phyloP scores from a whole-genome alignment of 2,329 filamentous ascomycete genomes.

The Epichloe elymi region DNA sequence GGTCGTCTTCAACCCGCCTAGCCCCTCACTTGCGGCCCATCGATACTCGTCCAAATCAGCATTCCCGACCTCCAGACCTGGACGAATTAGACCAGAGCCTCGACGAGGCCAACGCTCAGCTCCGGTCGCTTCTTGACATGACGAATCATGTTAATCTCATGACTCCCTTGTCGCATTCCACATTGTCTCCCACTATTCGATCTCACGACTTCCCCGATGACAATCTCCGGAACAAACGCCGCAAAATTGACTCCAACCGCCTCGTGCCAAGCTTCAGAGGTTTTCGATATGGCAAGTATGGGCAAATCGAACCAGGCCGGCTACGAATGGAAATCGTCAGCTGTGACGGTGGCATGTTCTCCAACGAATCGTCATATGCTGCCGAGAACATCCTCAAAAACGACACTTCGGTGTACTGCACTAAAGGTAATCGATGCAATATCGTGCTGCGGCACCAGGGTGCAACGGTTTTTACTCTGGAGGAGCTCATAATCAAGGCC shows the following conservation, averaged over 20 bases:
- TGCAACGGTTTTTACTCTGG: slow-evolving; percentile 66
- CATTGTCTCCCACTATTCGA: slow-evolving; percentile 21
- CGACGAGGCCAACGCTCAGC: slow-evolving; percentile 30
- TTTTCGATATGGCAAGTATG: slow-evolving; percentile 74
- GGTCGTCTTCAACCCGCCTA: slow-evolving; percentile 13
- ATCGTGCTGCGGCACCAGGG: slow-evolving; percentile 73
- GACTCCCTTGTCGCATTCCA: slow-evolving; percentile 17
- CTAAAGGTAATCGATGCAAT: slow-evolving; percentile 76
- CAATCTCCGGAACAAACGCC: slow-evolving; percentile 47
- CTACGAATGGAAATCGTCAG: slow-evolving; percentile 79
- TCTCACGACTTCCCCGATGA: slow-evolving; percentile 30
- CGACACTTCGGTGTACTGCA: slow-evolving; percentile 80
- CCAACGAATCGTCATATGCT: slow-evolving; percentile 49
- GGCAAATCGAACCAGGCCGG: slow-evolving; percentile 71
- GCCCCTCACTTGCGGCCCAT: slow-evolving; percentile 13
- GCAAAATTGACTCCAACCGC: slow-evolving; percentile 56
- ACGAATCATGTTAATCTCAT: slow-evolving; percentile 18
- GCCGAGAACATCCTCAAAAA: slow-evolving; percentile 74
- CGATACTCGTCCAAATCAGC: slow-evolving; percentile 7
- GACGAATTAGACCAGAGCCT: slow-evolving; percentile 26
- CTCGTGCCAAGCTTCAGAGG: slow-evolving; percentile 34
- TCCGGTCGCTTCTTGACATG: slow-evolving; percentile 29
- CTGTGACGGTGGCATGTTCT: slow-evolving; percentile 69
- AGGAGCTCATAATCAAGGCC: slow-evolving; percentile 78
- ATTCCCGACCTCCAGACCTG: slow-evolving; percentile 14